Evolutionary conservation across 2,329 filamentous ascomycete species (phyloP).

Genomic region (Geosmithia morbida): DNA sequence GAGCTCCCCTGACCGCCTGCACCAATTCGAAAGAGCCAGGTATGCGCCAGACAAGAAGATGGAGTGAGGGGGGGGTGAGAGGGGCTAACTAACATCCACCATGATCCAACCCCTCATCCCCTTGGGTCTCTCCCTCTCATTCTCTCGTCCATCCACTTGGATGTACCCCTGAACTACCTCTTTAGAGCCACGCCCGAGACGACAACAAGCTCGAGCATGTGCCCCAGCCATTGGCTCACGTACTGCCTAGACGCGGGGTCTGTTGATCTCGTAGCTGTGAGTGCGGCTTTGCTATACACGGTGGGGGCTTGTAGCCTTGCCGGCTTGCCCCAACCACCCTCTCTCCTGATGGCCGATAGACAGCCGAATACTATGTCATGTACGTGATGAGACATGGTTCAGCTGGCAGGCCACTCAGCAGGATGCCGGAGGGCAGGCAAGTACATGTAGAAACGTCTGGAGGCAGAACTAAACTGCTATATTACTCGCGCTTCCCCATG

Average conservation of each 20-base stretch:
- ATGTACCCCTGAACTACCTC: background rate
- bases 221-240: slow-evolving; percentile 25
- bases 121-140: background rate
- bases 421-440: background rate
- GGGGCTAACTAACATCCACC: background rate
- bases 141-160: background rate
- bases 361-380: background rate
- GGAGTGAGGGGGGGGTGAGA: background rate
- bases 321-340: background rate
- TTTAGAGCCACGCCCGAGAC: slow-evolving; percentile 7
- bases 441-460: background rate
- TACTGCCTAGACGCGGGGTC: background rate
- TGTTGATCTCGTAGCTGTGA: background rate
- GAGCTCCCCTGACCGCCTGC: background rate
- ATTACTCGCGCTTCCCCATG: background rate
- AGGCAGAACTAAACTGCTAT: background rate
- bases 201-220: slow-evolving; percentile 17
- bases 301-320: background rate
- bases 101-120: background rate
- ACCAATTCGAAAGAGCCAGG: background rate
- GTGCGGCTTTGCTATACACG: background rate
- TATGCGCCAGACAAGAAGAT: background rate
- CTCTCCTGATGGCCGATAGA: background rate
- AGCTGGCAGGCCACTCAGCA: background rate
- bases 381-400: background rate